phyloP scores from a whole-genome alignment of 2,329 filamentous ascomycete genomes.

The Monosporascus sp. region DNA sequence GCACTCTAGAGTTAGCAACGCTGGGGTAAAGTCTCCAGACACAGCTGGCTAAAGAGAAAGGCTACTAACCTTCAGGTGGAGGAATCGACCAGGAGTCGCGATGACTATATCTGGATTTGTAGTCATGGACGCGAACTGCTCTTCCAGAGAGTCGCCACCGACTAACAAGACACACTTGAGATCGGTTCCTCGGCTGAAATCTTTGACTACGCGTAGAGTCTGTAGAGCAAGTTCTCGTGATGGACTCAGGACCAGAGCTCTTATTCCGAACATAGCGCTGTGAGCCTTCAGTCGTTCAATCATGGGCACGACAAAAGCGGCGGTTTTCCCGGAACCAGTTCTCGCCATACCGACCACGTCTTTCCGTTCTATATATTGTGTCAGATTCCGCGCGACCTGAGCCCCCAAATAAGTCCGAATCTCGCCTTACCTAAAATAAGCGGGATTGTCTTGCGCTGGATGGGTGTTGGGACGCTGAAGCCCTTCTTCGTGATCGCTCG shows the following conservation, averaged over 20 bases:
- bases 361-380: slow-evolving; percentile 60
- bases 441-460: slow-evolving; percentile 94
- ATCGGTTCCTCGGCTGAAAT: slow-evolving; percentile 84
- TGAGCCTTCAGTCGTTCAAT: slow-evolving; percentile 88
- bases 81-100: slow-evolving; percentile 89
- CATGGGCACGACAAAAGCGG: slow-evolving; percentile 97
- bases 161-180: slow-evolving; percentile 83
- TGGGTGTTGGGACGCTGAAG: slow-evolving; percentile 92
- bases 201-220: slow-evolving; percentile 93
- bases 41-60: too few relatives aligned
- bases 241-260: slow-evolving; percentile 84
- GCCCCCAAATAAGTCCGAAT: not conserved
- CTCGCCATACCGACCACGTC: slow-evolving; percentile 99
- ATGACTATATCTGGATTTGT: slow-evolving; percentile 96
- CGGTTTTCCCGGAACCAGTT: slow-evolving; percentile 98
- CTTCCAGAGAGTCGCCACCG: slow-evolving; percentile 76
- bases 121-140: slow-evolving; percentile 90
- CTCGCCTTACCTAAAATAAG: slow-evolving; percentile 46
- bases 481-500: slow-evolving; percentile 92
- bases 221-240: slow-evolving; percentile 92
- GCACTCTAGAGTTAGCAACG: too few relatives aligned
- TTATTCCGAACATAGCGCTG: slow-evolving; percentile 77
- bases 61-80: slow-evolving; percentile 70
- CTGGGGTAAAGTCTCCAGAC: too few relatives aligned
- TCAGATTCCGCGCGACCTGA: not conserved